Percentiles rank a stretch among this genome's conserved stretches.
Conservation (phyloP, 768 basidiomycete species). For the Xerocomellus amylosporus region DNA sequence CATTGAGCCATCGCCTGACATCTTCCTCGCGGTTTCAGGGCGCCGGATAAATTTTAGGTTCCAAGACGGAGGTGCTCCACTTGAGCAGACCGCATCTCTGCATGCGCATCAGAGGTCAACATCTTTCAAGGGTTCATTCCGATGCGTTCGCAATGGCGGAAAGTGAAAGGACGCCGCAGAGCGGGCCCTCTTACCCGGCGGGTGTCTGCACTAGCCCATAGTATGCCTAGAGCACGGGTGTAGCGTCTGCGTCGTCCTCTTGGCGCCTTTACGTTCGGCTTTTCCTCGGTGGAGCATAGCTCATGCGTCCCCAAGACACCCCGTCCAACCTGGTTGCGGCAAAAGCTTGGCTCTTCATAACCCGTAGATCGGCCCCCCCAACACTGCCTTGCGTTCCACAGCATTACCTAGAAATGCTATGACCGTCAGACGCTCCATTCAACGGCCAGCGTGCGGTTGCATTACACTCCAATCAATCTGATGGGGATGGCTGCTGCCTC, state of each 20-base stretch:
- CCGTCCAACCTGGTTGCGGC: neutral
- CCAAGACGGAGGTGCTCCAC: constrained; percentile 2
- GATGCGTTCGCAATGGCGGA: neutral
- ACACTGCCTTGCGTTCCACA: constrained; percentile 16
- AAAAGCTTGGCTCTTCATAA: constrained; percentile 1
- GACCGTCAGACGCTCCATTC: constrained; percentile 7
- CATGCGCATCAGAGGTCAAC: constrained; percentile 1
- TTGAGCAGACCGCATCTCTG: neutral
- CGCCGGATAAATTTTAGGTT: neutral
- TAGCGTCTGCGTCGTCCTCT: neutral
- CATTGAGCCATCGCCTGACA: neutral
- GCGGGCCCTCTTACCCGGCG: neutral
- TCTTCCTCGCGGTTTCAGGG: constrained; percentile 5
- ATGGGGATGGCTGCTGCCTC: constrained; percentile 8
- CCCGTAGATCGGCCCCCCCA: constrained; percentile 3
- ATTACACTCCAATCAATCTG: constrained; percentile 2
- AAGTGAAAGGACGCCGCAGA: neutral
- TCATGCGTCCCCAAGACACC: neutral
- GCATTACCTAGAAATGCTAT: neutral
- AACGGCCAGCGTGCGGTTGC: neutral
- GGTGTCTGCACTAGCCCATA: neutral
- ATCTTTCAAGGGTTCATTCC: neutral
- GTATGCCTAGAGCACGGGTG: neutral
- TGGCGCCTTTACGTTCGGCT: constrained; percentile 1
- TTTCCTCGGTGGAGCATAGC: neutral